A percentile compares a stretch with the other conserved stretches of the same genome.
Conservation (phyloP, 2,329 filamentous ascomycete species). For the Cordyceps fumosorosea region DNA sequence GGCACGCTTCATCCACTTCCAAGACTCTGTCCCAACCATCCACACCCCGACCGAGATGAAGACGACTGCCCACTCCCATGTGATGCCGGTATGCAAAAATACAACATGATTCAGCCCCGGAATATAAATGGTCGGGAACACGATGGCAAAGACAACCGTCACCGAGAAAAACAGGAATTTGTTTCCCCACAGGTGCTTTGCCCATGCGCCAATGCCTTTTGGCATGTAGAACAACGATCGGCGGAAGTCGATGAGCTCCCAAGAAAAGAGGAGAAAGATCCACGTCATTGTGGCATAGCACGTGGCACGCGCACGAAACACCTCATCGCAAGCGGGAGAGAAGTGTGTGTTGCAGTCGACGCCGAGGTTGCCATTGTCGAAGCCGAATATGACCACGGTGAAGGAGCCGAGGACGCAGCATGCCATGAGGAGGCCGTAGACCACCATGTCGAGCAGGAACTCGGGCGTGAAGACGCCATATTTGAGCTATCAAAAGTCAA, state of each 20-base stretch:
- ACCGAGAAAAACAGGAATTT: conserved; percentile 45
- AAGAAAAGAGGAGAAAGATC: conserved; percentile 62
- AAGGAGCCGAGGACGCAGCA: conserved; percentile 52
- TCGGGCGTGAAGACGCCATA: conserved; percentile 58
- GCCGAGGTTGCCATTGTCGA: conserved; percentile 48
- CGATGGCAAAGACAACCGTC: conserved; percentile 46
- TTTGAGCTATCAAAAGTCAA: conserved; percentile 23
- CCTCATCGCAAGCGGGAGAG: conserved; percentile 43
- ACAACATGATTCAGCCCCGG: conserved; percentile 59
- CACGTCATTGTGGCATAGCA: conserved; percentile 62
- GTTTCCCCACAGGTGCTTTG: conserved; percentile 48
- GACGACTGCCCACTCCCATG: conserved; percentile 65
- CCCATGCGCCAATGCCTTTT: conserved; percentile 42
- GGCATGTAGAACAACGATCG: conserved; percentile 58
- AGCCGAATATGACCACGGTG: conserved; percentile 50
- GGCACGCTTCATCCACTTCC: conserved; percentile 60
- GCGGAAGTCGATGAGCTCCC: conserved; percentile 61
- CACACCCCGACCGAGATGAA: conserved; percentile 56
- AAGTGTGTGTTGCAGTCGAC: conserved; percentile 51
- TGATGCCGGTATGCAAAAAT: conserved; percentile 59
- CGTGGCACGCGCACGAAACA: conserved; percentile 60
- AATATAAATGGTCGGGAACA: conserved; percentile 60
- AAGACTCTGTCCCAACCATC: conserved; percentile 56
- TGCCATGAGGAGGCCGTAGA: conserved; percentile 60
- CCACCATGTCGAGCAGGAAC: conserved; percentile 55